These are phyloP conservation scores for Cenchrus fungigraminus DNA, from an alignment of 176 grass and related monocot genomes.

Conservation along the genomic window DNA sequence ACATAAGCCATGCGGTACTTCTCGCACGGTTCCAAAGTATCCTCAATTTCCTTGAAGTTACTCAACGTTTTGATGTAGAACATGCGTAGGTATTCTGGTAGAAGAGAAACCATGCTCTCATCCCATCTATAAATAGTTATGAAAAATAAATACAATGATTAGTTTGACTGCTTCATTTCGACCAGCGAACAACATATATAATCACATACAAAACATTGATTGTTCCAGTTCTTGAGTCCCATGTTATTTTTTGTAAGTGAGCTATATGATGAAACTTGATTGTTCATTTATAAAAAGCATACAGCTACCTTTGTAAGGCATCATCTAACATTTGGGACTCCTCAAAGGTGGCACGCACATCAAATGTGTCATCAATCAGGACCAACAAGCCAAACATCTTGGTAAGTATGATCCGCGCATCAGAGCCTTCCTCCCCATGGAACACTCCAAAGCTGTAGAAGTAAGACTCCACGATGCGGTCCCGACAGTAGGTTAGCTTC, in stretches of 20 bases:
- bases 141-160: background rate
- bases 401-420: background rate
- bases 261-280: no score
- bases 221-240: no score
- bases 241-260: no score
- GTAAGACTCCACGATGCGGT: slow-evolving; percentile 25
- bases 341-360: background rate
- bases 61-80: background rate
- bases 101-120: background rate
- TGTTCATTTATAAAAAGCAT: no score
- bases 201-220: no score
- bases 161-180: no score
- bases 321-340: background rate
- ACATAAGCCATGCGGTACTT: background rate
- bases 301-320: background rate
- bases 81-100: background rate
- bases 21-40: background rate
- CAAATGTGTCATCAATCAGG: slow-evolving; percentile 15
- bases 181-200: no score
- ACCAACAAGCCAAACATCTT: background rate
- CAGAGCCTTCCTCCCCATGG: slow-evolving; percentile 9
- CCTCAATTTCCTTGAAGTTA: background rate
- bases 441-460: background rate
- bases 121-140: slow-evolving; percentile 2
- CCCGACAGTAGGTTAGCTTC: slow-evolving; percentile 21